Evolutionary conservation across 2,329 filamentous ascomycete genomes (phyloP), one percentile per base, ranked within the genome.

Genomic region (Microdochium trichocladiopsis): DNA sequence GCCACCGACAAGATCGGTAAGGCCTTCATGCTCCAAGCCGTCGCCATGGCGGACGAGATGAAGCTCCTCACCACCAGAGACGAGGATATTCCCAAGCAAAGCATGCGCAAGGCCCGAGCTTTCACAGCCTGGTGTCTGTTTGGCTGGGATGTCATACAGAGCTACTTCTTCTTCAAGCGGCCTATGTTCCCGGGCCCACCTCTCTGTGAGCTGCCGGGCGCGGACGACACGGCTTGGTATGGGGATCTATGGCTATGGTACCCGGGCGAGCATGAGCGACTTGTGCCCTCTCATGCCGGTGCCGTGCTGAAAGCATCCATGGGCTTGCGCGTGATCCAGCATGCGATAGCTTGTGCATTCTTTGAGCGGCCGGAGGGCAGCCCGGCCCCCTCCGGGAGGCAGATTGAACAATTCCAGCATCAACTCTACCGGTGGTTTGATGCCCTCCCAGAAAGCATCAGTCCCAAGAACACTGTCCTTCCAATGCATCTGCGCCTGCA

Each of bases 1-100:
- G 69, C 69, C 1, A 51, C 68, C 0, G 72, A 74, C 47, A 64
- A 66, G 54, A 59, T 72, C 23, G 71, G 72, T 0, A 62, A 64
- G 45, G 55, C 63, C 0, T 72, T 69, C 25, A 57, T 61, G 1
- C 25, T 66, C 0, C 66, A 67, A 3, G 61, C 66, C 1, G 51
- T 71, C 0, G 53, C 58, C 0, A 57, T 74, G 53, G 69, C 69
- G 2, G 49, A 61, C 0, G 55, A 65, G 4, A 56, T 73, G 3
- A 51, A 60, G 1, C 56, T 74, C 2, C 69, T 71, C 8, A 41
- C 36, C 12, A 52, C 50, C 6, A 6, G 36, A 14, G 36, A 54
- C 1, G 53, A 52, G 2, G 52, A 54, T 4, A 56, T 54, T 8
- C 49, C 58, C 9, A 53, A 53, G 14, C 52, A 52, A 3, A 45